Evolutionary conservation across 202 grass and related monocot genomes (phyloP).

Genomic region (Dendrocalamus latiflorus): DNA sequence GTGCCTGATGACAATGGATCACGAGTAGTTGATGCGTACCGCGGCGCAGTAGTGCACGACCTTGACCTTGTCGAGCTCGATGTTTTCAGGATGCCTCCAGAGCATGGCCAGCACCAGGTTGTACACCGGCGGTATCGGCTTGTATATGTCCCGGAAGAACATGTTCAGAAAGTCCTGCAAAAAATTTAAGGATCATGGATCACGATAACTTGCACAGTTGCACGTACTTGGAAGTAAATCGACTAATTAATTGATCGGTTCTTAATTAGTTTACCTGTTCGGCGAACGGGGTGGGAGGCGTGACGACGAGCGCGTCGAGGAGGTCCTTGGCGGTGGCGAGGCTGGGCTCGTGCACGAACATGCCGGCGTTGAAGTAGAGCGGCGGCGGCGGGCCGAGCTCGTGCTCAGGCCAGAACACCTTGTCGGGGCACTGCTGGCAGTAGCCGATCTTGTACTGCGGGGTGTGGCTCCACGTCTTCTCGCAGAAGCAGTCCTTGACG

Average conservation of each 20-base stretch:
- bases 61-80: constrained; percentile 51
- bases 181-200: not conserved
- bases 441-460: constrained; percentile 73
- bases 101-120: constrained; percentile 80
- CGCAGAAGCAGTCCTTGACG: constrained; percentile 82
- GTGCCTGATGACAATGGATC: not conserved
- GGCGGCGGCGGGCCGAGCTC: constrained; percentile 46
- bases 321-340: constrained; percentile 39
- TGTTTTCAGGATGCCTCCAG: constrained; percentile 66
- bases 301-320: constrained; percentile 29
- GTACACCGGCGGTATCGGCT: constrained; percentile 41
- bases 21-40: constrained; percentile 9
- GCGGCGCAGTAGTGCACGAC: constrained; percentile 74
- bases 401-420: constrained; percentile 33
- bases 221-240: too few relatives aligned
- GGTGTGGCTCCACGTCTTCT: constrained; percentile 76
- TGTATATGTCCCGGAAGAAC: constrained; percentile 54
- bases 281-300: constrained; percentile 53
- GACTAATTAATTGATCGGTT: not conserved
- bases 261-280: constrained; percentile 41
- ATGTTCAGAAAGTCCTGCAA: constrained; percentile 73
- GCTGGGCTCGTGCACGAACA: constrained; percentile 73
- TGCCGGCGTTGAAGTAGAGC: constrained; percentile 87
- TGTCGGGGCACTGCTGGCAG: constrained; percentile 65
- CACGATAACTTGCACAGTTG: not conserved